Conservation (phyloP, 2,329 filamentous ascomycete genomes). For the Trichoderma arundinaceum region DNA sequence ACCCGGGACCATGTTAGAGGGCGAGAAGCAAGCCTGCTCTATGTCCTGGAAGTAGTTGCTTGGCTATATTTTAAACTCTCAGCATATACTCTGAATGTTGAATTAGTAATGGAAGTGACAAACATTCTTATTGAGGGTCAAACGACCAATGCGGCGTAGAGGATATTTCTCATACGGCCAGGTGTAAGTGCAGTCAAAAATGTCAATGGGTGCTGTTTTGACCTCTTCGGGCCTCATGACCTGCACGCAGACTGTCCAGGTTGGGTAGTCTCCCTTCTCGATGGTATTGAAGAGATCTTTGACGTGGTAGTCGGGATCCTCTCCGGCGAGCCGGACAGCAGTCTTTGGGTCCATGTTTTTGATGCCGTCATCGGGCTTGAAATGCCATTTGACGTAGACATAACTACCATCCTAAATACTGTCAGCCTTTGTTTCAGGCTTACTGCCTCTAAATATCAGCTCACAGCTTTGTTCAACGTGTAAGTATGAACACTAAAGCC, state of each 20-base stretch:
- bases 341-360: slow-evolving; percentile 66
- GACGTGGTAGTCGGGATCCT: slow-evolving; percentile 67
- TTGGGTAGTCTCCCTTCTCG: slow-evolving; percentile 62
- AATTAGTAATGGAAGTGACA: slow-evolving; percentile 55
- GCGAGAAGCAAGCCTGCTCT: slow-evolving; percentile 71
- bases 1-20: slow-evolving; percentile 67
- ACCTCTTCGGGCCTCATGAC: slow-evolving; percentile 66
- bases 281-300: slow-evolving; percentile 70
- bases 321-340: slow-evolving; percentile 57
- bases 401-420: slow-evolving; percentile 61
- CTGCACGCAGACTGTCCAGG: slow-evolving; percentile 69
- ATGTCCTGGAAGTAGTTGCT: slow-evolving; percentile 73
- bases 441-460: neutral
- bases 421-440: neutral
- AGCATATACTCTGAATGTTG: neutral
- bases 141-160: slow-evolving; percentile 63
- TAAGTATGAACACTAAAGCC: slow-evolving; percentile 71
- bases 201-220: slow-evolving; percentile 54
- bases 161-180: slow-evolving; percentile 70
- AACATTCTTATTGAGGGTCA: slow-evolving; percentile 69
- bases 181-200: slow-evolving; percentile 73
- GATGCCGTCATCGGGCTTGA: slow-evolving; percentile 66
- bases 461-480: slow-evolving; percentile 63
- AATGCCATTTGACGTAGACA: slow-evolving; percentile 69
- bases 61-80: slow-evolving; percentile 41